These are phyloP conservation scores for Pseudonectria buxi DNA, from an alignment of 2,329 filamentous ascomycete species.

Conservation along the genomic window DNA sequence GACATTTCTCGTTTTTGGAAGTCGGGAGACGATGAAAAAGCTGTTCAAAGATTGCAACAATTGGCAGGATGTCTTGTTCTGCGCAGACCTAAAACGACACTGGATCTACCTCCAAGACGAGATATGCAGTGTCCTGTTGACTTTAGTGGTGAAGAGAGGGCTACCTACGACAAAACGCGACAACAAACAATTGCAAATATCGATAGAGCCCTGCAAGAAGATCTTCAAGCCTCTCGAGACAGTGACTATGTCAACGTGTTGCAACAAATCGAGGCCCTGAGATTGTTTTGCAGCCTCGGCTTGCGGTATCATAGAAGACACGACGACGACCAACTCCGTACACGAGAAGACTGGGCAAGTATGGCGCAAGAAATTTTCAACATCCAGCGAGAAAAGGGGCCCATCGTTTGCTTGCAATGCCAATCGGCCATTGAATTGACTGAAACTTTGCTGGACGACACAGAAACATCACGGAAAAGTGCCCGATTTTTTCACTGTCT, in stretches of 20 bases:
- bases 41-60: constrained; percentile 32
- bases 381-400: constrained; percentile 20
- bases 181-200: constrained; percentile 23
- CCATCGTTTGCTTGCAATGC: constrained; percentile 24
- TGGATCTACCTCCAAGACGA: constrained; percentile 30
- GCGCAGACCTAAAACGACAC: constrained; percentile 30
- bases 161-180: constrained; percentile 27
- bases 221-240: constrained; percentile 2
- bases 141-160: constrained; percentile 29
- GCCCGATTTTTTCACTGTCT: constrained; percentile 28
- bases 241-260: constrained; percentile 34
- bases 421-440: constrained; percentile 14
- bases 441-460: constrained; percentile 16
- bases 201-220: constrained; percentile 26
- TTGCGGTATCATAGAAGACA: constrained; percentile 30
- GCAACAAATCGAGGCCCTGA: constrained; percentile 37
- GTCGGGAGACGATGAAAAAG: constrained; percentile 27
- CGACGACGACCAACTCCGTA: constrained; percentile 1
- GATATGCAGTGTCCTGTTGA: constrained; percentile 30
- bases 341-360: constrained; percentile 11
- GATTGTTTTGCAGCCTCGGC: constrained; percentile 41
- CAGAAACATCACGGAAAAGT: not conserved
- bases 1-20: constrained; percentile 30
- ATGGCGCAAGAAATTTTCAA: constrained; percentile 30
- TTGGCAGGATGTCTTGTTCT: constrained; percentile 33